These are phyloP conservation scores for Senecio squalidus DNA, from an alignment of 140 eudicot genomes.

Conservation along the genomic window DNA sequence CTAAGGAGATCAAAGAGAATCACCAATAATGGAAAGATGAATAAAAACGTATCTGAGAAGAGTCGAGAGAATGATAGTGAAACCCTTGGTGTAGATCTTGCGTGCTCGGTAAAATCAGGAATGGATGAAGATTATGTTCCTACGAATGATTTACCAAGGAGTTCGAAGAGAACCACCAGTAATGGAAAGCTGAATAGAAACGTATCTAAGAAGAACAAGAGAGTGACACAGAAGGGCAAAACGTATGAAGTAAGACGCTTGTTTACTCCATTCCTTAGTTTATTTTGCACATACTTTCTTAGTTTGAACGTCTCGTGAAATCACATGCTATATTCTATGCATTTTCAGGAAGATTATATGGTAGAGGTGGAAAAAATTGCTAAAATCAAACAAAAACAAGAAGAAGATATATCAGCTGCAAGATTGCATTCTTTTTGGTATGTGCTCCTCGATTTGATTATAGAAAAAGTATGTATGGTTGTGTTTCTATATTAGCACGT, in stretches of 20 bases:
- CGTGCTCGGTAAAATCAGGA: slow-evolving; percentile 19
- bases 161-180: slow-evolving; percentile 5
- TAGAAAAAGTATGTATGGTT: background rate
- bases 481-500: background rate
- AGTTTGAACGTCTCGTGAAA: too few relatives aligned
- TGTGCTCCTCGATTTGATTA: slow-evolving; percentile 13
- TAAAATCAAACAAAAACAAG: slow-evolving; percentile 65
- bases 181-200: slow-evolving; percentile 6
- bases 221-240: slow-evolving; percentile 17
- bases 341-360: slow-evolving; percentile 51
- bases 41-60: slow-evolving; percentile 9
- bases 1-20: slow-evolving; percentile 15
- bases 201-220: slow-evolving; percentile 25
- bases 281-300: background rate
- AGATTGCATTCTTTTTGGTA: slow-evolving; percentile 74
- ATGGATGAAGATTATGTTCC: slow-evolving; percentile 29
- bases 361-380: slow-evolving; percentile 64
- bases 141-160: slow-evolving; percentile 17
- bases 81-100: slow-evolving; percentile 14
- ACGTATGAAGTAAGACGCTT: slow-evolving; percentile 32
- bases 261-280: background rate
- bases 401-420: slow-evolving; percentile 64
- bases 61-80: slow-evolving; percentile 23
- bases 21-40: slow-evolving; percentile 7
- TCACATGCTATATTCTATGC: slow-evolving; percentile 7